A percentile compares a stretch with the other conserved stretches of the same genome.
phyloP scores from a whole-genome alignment of 148 eudicot species.

The Cornus controversa region DNA sequence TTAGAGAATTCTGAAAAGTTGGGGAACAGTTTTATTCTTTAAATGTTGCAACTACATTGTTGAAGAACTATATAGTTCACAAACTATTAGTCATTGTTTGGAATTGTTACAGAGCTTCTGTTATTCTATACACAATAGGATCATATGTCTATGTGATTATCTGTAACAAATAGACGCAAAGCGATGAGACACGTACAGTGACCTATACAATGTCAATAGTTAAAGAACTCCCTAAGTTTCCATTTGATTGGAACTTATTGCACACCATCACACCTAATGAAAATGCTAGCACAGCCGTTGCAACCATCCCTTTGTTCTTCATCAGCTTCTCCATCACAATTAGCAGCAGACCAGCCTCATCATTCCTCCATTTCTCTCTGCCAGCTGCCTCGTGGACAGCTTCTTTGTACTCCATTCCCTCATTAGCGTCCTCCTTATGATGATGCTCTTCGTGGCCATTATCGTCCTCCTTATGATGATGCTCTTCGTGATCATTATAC shows the following conservation, averaged over 20 bases:
- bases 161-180: too few species aligned
- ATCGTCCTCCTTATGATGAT: neutral
- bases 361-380: neutral
- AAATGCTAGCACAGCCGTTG: conserved; percentile 60
- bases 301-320: conserved; percentile 38
- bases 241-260: conserved; percentile 31
- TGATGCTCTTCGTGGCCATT: neutral
- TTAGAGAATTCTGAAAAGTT: neutral
- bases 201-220: too few species aligned
- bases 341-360: conserved; percentile 16
- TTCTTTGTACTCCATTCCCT: too few species aligned
- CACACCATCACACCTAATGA: conserved; percentile 52
- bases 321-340: conserved; percentile 23
- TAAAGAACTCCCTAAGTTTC: neutral
- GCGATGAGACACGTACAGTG: too few species aligned
- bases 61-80: too few species aligned
- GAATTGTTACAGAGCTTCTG: too few species aligned
- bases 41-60: too few species aligned
- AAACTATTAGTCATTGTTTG: too few species aligned
- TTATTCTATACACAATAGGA: too few species aligned
- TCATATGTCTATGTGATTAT: too few species aligned
- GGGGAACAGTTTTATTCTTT: too few species aligned
- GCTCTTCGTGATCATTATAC: neutral
- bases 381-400: neutral
- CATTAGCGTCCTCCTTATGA: neutral